These are phyloP conservation scores for Psidium friedrichsthalianum DNA, from an alignment of 345 rosid genomes.

Conservation along the genomic window DNA sequence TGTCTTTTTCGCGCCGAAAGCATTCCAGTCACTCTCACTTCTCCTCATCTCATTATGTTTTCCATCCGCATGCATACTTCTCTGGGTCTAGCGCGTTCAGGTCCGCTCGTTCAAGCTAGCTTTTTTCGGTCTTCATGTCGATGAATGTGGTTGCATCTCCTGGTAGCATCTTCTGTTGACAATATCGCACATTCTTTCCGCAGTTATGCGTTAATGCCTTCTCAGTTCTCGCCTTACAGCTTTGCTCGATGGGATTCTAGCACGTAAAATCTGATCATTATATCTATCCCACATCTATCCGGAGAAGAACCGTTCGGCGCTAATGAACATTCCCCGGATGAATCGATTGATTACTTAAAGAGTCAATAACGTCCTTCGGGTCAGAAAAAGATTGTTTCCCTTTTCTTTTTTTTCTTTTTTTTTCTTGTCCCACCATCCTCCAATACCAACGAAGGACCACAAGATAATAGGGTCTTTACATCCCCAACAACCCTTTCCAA, in stretches of 20 bases:
- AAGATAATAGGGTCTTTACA: slow-evolving; percentile 39
- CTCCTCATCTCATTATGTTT: too few relatives aligned
- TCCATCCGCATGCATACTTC: too few relatives aligned
- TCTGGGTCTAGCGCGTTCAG: too few relatives aligned
- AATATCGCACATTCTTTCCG: slow-evolving; percentile 88
- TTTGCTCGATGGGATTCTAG: slow-evolving; percentile 48
- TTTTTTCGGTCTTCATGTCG: slow-evolving; percentile 71
- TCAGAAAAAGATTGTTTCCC: slow-evolving; percentile 70
- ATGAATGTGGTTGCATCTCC: slow-evolving; percentile 71
- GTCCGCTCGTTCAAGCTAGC: too few relatives aligned
- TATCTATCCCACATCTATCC: slow-evolving; percentile 30
- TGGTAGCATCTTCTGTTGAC: slow-evolving; percentile 86
- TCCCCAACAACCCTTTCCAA: slow-evolving; percentile 53
- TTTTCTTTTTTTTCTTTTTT: slow-evolving; percentile 36
- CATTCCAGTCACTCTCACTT: too few relatives aligned
- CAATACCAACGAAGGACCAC: slow-evolving; percentile 19
- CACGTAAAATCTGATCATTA: slow-evolving; percentile 48
- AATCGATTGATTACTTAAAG: slow-evolving; percentile 47
- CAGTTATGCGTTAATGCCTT: slow-evolving; percentile 61
- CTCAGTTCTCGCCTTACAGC: slow-evolving; percentile 64
- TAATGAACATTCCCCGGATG: slow-evolving; percentile 61
- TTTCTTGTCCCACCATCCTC: slow-evolving; percentile 32
- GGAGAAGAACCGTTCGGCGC: slow-evolving; percentile 31
- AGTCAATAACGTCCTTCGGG: slow-evolving; percentile 62
- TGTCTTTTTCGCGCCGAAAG: too few relatives aligned